Base-by-base conservation (phyloP, 495 filamentous ascomycete species). In the Penicillium macrosclerotiorum region DNA sequence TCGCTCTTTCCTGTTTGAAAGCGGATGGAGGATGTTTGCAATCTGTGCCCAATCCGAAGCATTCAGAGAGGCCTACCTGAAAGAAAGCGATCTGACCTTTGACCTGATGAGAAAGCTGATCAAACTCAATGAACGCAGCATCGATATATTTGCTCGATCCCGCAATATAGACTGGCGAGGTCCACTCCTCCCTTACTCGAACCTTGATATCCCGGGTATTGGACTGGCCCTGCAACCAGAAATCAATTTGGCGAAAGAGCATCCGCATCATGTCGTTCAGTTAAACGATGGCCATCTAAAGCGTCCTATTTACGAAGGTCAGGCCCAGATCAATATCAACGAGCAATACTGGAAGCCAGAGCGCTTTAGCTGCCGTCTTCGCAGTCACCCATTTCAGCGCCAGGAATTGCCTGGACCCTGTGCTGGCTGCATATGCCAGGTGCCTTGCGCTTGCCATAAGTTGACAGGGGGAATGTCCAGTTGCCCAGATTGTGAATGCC, bases 11-110 rank as follows among this genome's bases (percentile, higher is more conserved):
- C 12, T 44, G 12, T 17, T 23, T 17, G 20, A 35, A 13, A 27
- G 34, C 18, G 63, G 62, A 3, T 73, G 67, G 67, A 60, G 51
- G 43, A 54, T 68, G 31, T 56, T 68, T 27, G 39, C 58, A 20
- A 68, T 74, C 19, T 65, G 63, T 24, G 45, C 63, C 8, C 42
- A 55, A 13, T 47, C 69, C 0, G 56, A 62, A 41, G 52, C 51
- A 4, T 74, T 74, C 50, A 60, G 62, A 13, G 27, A 40, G 4
- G 54, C 60, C 0, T 45, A 34, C 30, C 3, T 25, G 13, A 24
- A 37, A 3, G 19, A 49, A 12, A 36, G n/a, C n/a, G n/a, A 31
- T 14, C 14, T 37, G 18, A 18, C 14, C 22, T 71, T 60, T 66
- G 24, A 51, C 4, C 9, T 16, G 4, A 13, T 72, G 6, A 13